Base-by-base conservation (phyloP, 202 grass and related monocot species). In the Schoenoplectus tabernaemontani region DNA sequence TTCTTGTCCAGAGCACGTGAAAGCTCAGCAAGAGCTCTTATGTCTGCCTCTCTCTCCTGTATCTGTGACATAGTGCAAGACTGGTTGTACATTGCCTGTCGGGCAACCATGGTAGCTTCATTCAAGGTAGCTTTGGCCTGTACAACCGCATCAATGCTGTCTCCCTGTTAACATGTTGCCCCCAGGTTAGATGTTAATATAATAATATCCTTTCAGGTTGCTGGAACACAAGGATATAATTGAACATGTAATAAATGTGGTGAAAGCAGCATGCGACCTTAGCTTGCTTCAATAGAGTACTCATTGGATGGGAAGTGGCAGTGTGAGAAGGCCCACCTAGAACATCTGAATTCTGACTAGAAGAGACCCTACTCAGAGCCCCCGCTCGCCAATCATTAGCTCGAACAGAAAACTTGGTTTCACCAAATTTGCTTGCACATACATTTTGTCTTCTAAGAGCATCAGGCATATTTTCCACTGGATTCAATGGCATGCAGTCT, bases 41-140 rank as follows among this genome's bases (percentile, higher is more conserved):
- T 91, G 85, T 99, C 96, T 71, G 96, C 96, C 83, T 99, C 96
- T 81, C 90, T 93, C 88, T 99, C 96, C 79, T 99, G 92, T 87
- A 99, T 89, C 88, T 99, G 92, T 82, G 90, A 93, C 19, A 93
- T 80, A 28, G 88, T 90, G 74, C 76, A 99, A 80, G 96, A 92
- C 73, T 99, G 96, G 84, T 81, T 91, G 81, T 93, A 93, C 57
- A 99, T 93, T 48, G 88, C 88, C 83, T 96, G 92, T 15, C 92
- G 87, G 41, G 90, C 87, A 75, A 88, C 87, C 81, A 81, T 85
- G 24, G 92, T 26, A 84, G 87, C 90, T 85, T 96, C 88, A 73
- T 91, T 89, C 60, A 88, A 86, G 63, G 88, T 85, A 82, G 87
- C 88, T 85, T 96, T 96, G 64, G 96, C 88, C 82, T 96, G 90